These are phyloP conservation scores for Aspergillus sojae DNA, from an alignment of 2,329 filamentous ascomycete species.

Conservation along the genomic window DNA sequence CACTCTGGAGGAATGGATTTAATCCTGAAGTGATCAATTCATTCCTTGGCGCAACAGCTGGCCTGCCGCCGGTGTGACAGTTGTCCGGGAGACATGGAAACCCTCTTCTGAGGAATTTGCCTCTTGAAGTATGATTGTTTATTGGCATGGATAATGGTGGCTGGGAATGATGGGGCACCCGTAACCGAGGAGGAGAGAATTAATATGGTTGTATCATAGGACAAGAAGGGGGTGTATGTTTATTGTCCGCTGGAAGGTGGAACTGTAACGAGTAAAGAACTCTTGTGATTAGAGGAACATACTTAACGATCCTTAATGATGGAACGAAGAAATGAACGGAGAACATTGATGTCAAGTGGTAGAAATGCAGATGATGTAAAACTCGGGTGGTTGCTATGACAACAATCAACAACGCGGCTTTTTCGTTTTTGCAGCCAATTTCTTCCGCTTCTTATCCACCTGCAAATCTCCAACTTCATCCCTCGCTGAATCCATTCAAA, in stretches of 20 bases:
- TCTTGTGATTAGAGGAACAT: background rate
- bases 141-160: background rate
- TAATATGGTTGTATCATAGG: background rate
- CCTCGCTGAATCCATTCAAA: background rate
- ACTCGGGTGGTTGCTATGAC: constrained; percentile 37
- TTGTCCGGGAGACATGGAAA: background rate
- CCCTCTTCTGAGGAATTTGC: constrained; percentile 4
- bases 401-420: constrained; percentile 38
- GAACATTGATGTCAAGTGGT: too few species aligned
- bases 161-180: background rate
- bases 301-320: background rate
- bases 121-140: background rate
- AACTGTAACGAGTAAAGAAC: background rate
- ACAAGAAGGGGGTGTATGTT: background rate
- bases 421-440: constrained; percentile 27
- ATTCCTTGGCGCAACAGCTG: constrained; percentile 1
- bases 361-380: constrained; percentile 1
- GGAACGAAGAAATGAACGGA: background rate
- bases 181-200: background rate
- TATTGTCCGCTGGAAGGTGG: background rate
- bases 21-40: background rate
- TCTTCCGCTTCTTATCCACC: constrained; percentile 12
- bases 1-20: background rate
- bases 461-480: constrained; percentile 3
- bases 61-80: background rate